Percentiles rank a stretch among this genome's conserved stretches.
Evolutionary conservation across 805 yeast species (phyloP).

Genomic region (Candida corydali): DNA sequence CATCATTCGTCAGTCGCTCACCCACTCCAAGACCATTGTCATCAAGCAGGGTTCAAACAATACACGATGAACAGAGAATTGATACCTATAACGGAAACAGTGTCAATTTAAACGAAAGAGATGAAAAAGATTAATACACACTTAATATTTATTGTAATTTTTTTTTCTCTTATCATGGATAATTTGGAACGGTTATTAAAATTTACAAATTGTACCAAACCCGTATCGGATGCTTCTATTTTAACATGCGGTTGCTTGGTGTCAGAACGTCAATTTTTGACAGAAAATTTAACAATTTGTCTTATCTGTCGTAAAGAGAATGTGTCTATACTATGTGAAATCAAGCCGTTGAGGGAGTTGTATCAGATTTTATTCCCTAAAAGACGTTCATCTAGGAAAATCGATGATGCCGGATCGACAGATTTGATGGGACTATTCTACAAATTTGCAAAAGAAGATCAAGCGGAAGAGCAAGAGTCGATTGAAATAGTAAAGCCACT

Average conservation of each 20-base stretch:
- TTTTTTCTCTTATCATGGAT: conserved; percentile 10
- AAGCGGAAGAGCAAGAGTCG: conserved; percentile 6
- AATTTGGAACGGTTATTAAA: conserved; percentile 23
- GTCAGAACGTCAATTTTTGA: conserved; percentile 26
- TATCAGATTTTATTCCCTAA: conserved; percentile 20
- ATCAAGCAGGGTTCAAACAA: conserved; percentile 15
- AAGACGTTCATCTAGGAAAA: conserved; percentile 10
- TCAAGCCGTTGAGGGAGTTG: conserved; percentile 32
- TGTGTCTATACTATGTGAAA: conserved; percentile 22
- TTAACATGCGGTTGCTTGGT: conserved; percentile 40
- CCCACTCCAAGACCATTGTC: conserved; percentile 15
- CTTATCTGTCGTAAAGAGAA: conserved; percentile 19
- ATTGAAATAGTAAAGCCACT: conserved; percentile 9
- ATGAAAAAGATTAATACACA: conserved; percentile 8
- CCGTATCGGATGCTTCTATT: conserved; percentile 30
- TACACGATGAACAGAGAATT: conserved; percentile 14
- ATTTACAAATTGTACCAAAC: conserved; percentile 16
- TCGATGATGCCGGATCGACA: conserved; percentile 16
- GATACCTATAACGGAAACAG: conserved; percentile 15
- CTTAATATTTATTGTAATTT: background rate
- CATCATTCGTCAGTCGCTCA: conserved; percentile 11
- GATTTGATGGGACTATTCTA: conserved; percentile 35
- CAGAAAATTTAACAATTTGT: conserved; percentile 13
- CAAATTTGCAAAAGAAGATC: conserved; percentile 38
- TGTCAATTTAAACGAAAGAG: conserved; percentile 11